Evolutionary conservation across 768 basidiomycete genomes (phyloP).

Genomic region (Mycena venus): DNA sequence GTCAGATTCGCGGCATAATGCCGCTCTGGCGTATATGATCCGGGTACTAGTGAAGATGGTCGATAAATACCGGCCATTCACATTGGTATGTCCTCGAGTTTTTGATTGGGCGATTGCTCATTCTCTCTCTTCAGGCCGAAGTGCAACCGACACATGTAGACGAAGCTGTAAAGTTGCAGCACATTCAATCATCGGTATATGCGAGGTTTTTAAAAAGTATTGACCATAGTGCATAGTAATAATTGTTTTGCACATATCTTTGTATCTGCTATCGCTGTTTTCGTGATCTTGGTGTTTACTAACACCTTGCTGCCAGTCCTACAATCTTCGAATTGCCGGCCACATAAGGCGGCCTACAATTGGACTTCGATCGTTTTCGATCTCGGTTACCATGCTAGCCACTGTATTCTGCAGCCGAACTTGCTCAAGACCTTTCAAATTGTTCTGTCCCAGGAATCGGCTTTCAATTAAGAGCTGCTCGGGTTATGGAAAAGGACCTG

Average conservation of each 20-base stretch:
- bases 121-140: conserved; percentile 50
- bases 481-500: too few species aligned
- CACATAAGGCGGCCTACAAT: too few species aligned
- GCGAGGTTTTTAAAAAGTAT: conserved; percentile 77
- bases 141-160: conserved; percentile 62
- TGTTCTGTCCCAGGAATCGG: too few species aligned
- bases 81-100: conserved; percentile 57
- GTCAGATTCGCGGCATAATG: conserved; percentile 73
- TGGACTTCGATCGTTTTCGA: too few species aligned
- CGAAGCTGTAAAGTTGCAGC: conserved; percentile 70
- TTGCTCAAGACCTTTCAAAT: too few species aligned
- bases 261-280: conserved; percentile 26
- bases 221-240: conserved; percentile 42
- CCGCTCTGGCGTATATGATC: conserved; percentile 82
- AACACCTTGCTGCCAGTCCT: not conserved
- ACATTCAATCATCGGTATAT: conserved; percentile 74
- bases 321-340: too few species aligned
- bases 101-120: conserved; percentile 3
- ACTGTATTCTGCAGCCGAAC: too few species aligned
- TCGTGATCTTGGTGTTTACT: not conserved
- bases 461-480: too few species aligned
- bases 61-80: conserved; percentile 71
- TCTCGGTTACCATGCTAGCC: too few species aligned
- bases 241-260: conserved; percentile 19
- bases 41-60: conserved; percentile 69